Conservation (phyloP, 805 yeast species). For the Komagataella mondaviorum region DNA sequence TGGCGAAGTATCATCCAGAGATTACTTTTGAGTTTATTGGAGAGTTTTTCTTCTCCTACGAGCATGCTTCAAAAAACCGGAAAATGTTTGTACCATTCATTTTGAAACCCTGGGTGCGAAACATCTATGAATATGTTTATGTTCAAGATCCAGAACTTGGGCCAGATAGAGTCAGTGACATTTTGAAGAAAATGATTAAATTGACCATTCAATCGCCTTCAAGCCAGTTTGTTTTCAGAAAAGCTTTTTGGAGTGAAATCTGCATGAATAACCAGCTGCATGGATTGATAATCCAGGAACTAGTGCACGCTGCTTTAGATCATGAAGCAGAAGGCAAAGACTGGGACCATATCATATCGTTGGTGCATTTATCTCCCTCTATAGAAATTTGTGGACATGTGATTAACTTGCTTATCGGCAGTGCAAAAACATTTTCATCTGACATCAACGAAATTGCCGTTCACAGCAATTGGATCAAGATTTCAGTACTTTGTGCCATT, state of each 20-base stretch:
- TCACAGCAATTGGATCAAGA: slow-evolving; percentile 55
- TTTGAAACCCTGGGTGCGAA: slow-evolving; percentile 64
- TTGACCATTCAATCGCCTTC: slow-evolving; percentile 36
- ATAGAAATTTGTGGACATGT: slow-evolving; percentile 60
- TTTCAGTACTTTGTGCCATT: slow-evolving; percentile 52
- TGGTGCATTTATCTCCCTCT: slow-evolving; percentile 56
- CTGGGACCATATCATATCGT: slow-evolving; percentile 49
- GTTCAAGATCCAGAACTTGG: slow-evolving; percentile 43
- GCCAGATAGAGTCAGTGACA: slow-evolving; percentile 40
- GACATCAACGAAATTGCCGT: slow-evolving; percentile 30
- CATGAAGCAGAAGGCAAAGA: slow-evolving; percentile 63
- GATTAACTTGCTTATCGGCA: slow-evolving; percentile 38
- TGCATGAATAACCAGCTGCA: slow-evolving; percentile 48
- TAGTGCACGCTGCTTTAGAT: slow-evolving; percentile 61
- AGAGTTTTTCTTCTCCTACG: slow-evolving; percentile 39
- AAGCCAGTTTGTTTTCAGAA: slow-evolving; percentile 38
- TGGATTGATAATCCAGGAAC: slow-evolving; percentile 53
- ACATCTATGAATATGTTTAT: slow-evolving; percentile 46
- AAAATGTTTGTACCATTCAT: slow-evolving; percentile 32
- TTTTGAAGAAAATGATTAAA: slow-evolving; percentile 49
- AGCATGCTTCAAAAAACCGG: slow-evolving; percentile 19
- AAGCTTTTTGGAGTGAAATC: slow-evolving; percentile 54
- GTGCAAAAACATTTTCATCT: slow-evolving; percentile 37
- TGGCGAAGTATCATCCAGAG: slow-evolving; percentile 44
- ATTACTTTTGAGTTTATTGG: slow-evolving; percentile 42